Conservation (phyloP, 345 rosid genomes). For the Dipteronia sinensis region DNA sequence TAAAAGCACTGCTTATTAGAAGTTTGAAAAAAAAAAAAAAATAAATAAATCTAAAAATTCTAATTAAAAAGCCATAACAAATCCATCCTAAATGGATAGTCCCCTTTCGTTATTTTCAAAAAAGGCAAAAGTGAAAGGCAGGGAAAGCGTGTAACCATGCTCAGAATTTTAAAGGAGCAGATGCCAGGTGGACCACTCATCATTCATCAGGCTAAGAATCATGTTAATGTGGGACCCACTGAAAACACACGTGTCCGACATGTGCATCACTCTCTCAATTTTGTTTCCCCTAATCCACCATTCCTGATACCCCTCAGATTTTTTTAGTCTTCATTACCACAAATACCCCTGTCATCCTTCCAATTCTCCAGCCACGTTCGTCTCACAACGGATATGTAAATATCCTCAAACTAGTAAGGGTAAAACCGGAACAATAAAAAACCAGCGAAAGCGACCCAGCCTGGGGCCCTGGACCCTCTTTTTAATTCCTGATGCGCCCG, state of each 20-base stretch:
- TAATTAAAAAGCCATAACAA: no score
- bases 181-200: slow-evolving; percentile 4
- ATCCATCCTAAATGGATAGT: no score
- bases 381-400: neutral
- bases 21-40: no score
- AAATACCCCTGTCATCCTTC: slow-evolving; percentile 18
- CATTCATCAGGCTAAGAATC: neutral
- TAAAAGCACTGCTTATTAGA: no score
- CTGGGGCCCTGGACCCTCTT: slow-evolving; percentile 6
- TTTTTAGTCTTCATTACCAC: slow-evolving; percentile 3
- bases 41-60: no score
- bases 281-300: neutral
- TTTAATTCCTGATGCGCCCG: slow-evolving; percentile 31
- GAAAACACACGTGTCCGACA: neutral
- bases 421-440: neutral
- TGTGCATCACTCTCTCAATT: neutral
- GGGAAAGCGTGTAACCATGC: neutral
- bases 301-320: neutral
- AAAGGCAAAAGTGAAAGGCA: neutral
- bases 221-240: neutral
- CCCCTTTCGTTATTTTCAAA: neutral
- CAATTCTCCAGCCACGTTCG: neutral
- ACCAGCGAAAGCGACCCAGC: slow-evolving; percentile 10
- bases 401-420: neutral
- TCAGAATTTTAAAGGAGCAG: neutral